These are phyloP conservation scores for Penicillium crystallinum DNA, from an alignment of 495 filamentous ascomycete species.

Conservation along the genomic window DNA sequence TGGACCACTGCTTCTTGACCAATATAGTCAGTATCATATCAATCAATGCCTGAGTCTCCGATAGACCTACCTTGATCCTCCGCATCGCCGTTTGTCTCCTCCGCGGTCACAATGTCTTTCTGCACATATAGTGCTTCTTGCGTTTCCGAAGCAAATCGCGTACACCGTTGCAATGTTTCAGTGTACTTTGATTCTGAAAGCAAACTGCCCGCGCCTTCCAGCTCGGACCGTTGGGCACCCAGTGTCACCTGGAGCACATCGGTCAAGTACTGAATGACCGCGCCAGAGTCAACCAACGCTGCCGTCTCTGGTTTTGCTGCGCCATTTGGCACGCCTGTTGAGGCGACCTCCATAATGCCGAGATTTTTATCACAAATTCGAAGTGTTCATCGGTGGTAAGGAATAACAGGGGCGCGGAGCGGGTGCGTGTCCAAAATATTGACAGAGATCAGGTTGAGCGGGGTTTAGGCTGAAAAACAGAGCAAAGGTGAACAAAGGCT, in stretches of 20 bases:
- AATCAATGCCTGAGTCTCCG: background rate
- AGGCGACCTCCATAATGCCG: slow-evolving; percentile 47
- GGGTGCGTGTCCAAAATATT: slow-evolving; percentile 14
- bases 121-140: slow-evolving; percentile 86
- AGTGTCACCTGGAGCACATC: slow-evolving; percentile 78
- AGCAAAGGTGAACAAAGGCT: background rate
- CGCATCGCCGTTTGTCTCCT: slow-evolving; percentile 44
- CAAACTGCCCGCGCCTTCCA: slow-evolving; percentile 75
- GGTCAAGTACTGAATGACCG: slow-evolving; percentile 72
- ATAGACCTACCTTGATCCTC: slow-evolving; percentile 40
- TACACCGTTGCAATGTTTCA: slow-evolving; percentile 83
- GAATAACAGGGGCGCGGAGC: slow-evolving; percentile 13
- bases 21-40: slow-evolving; percentile 7
- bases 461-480: slow-evolving; percentile 1
- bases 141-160: slow-evolving; percentile 80
- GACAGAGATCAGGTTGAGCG: slow-evolving; percentile 19
- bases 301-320: slow-evolving; percentile 35
- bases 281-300: slow-evolving; percentile 49
- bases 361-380: slow-evolving; percentile 19
- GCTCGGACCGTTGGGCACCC: slow-evolving; percentile 73
- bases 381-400: slow-evolving; percentile 29
- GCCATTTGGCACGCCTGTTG: slow-evolving; percentile 44
- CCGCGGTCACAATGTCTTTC: slow-evolving; percentile 65
- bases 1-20: slow-evolving; percentile 26
- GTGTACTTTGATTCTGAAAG: slow-evolving; percentile 62